Conservation (phyloP, 495 filamentous ascomycete genomes). For the Hypoxylon fragiforme region DNA sequence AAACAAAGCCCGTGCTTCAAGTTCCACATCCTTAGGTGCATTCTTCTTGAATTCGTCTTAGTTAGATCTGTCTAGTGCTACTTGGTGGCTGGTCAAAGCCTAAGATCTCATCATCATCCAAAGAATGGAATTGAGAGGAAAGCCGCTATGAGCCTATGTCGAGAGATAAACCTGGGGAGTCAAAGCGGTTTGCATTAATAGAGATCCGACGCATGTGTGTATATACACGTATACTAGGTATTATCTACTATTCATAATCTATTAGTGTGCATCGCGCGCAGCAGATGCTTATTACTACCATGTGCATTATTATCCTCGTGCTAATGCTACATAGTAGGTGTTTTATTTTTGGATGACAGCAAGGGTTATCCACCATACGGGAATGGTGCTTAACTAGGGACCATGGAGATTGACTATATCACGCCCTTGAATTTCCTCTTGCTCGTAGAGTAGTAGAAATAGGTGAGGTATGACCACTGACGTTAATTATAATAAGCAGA, state of each 20-base stretch:
- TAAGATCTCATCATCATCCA: too few species aligned
- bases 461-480: conserved; percentile 23
- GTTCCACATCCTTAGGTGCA: too few species aligned
- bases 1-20: too few species aligned
- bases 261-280: background rate
- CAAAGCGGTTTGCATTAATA: conserved; percentile 6
- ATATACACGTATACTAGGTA: too few species aligned
- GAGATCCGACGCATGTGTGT: too few species aligned
- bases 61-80: too few species aligned
- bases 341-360: conserved; percentile 19
- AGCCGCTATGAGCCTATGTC: too few species aligned
- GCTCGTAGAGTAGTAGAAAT: conserved; percentile 1
- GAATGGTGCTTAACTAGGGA: conserved; percentile 13
- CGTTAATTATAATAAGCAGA: conserved; percentile 28
- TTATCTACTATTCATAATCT: conserved; percentile 12
- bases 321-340: too few species aligned
- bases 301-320: conserved; percentile 16
- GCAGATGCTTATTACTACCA: conserved; percentile 4
- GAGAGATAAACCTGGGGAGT: too few species aligned
- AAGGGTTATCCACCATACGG: conserved; percentile 17
- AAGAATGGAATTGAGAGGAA: too few species aligned
- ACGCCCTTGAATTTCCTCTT: conserved; percentile 16
- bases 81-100: too few species aligned
- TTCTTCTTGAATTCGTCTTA: too few species aligned
- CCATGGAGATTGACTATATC: conserved; percentile 18